phyloP scores from a whole-genome alignment of 495 filamentous ascomycete genomes.

The Hypoxylon trugodes region DNA sequence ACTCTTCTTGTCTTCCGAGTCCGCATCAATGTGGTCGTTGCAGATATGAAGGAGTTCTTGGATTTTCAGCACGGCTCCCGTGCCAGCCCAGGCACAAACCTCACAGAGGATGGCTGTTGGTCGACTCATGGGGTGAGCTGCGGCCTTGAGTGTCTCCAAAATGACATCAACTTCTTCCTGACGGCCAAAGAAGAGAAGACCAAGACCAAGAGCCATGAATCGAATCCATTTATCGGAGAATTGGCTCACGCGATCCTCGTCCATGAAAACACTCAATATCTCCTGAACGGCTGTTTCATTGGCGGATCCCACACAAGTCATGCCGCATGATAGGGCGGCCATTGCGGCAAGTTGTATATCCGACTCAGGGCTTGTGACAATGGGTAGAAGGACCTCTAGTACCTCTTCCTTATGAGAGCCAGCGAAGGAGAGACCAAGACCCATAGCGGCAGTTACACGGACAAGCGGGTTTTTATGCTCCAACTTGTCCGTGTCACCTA shows the following conservation, averaged over 20 bases:
- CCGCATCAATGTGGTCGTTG: constrained; percentile 90
- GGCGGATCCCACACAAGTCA: constrained; percentile 92
- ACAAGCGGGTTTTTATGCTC: constrained; percentile 78
- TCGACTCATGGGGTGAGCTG: constrained; percentile 94
- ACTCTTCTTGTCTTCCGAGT: constrained; percentile 86
- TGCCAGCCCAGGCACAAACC: constrained; percentile 97
- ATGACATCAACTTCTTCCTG: constrained; percentile 98
- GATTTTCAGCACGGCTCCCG: constrained; percentile 93
- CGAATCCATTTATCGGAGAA: constrained; percentile 97
- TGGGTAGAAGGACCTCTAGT: constrained; percentile 80
- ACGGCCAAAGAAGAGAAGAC: constrained; percentile 91
- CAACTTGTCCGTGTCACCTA: constrained; percentile 79
- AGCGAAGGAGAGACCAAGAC: constrained; percentile 90
- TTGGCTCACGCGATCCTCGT: constrained; percentile 85
- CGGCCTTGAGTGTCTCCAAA: constrained; percentile 91
- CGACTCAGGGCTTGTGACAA: constrained; percentile 79
- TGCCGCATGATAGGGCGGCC: constrained; percentile 89
- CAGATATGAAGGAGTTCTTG: constrained; percentile 97
- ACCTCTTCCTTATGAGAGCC: constrained; percentile 89
- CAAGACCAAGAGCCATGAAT: constrained; percentile 93
- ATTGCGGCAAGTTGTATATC: constrained; percentile 97
- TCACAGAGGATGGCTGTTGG: constrained; percentile 89
- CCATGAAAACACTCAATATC: constrained; percentile 88
- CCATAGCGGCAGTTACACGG: constrained; percentile 87
- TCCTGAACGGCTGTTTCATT: constrained; percentile 87